These are phyloP conservation scores for Pseudogymnoascus sp. DNA, from an alignment of 2,329 filamentous ascomycete genomes.

Conservation along the genomic window DNA sequence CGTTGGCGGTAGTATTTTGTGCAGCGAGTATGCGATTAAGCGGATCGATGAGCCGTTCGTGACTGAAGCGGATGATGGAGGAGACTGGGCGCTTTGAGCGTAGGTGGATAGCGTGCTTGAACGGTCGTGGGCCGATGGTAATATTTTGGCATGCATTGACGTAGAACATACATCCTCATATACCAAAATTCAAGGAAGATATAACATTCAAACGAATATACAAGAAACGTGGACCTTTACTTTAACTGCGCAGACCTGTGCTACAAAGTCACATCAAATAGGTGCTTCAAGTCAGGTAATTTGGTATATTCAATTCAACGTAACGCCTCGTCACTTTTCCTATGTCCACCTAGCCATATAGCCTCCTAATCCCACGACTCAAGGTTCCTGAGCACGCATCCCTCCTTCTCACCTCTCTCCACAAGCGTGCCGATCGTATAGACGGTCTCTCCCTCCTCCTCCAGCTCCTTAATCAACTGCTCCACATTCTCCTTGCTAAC, in stretches of 20 bases:
- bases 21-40: conserved; percentile 91
- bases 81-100: conserved; percentile 68
- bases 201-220: not conserved
- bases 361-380: conserved; percentile 23
- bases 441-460: conserved; percentile 66
- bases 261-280: not conserved
- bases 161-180: not conserved
- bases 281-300: not conserved
- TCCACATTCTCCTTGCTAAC: conserved; percentile 60
- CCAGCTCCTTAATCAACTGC: conserved; percentile 52
- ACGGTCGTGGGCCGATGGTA: not conserved
- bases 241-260: not conserved
- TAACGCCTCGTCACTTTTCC: conserved; percentile 7
- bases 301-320: conserved; percentile 8
- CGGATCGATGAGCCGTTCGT: conserved; percentile 92
- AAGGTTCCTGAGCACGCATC: conserved; percentile 57
- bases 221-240: not conserved
- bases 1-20: conserved; percentile 62
- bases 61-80: conserved; percentile 59
- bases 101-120: not conserved
- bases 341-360: not conserved
- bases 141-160: not conserved
- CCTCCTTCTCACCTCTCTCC: conserved; percentile 45
- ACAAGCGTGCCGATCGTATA: conserved; percentile 68
- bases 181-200: not conserved